These are phyloP conservation scores for Pseudogymnoascus sp. DNA, from an alignment of 2,329 filamentous ascomycete species.

Conservation along the genomic window DNA sequence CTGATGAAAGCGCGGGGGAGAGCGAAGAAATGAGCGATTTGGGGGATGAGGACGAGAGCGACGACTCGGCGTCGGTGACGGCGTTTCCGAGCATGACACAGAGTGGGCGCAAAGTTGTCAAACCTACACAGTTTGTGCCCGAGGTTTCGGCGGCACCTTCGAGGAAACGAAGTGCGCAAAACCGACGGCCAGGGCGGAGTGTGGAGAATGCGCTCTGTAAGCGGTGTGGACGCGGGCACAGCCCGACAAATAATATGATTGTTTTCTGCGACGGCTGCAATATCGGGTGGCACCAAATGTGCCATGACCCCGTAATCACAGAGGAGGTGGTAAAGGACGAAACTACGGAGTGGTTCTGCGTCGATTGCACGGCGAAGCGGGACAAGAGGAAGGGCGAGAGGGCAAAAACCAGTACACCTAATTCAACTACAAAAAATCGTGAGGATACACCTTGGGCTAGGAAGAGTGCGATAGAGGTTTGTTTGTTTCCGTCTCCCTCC, in stretches of 20 bases:
- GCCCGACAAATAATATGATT: constrained; percentile 67
- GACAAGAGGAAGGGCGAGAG: constrained; percentile 34
- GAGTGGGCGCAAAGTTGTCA: constrained; percentile 64
- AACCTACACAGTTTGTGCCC: constrained; percentile 55
- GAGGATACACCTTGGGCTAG: constrained; percentile 11
- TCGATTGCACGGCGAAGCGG: constrained; percentile 45
- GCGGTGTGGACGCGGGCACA: constrained; percentile 63
- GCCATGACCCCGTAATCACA: constrained; percentile 68
- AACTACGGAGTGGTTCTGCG: constrained; percentile 64
- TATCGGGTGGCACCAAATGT: constrained; percentile 70
- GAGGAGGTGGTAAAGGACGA: constrained; percentile 58
- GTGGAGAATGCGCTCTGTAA: constrained; percentile 56
- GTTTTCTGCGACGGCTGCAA: constrained; percentile 82
- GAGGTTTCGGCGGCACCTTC: constrained; percentile 36
- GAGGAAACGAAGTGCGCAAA: constrained; percentile 37
- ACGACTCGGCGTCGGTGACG: constrained; percentile 37
- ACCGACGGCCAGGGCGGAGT: constrained; percentile 40
- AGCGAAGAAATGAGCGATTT: constrained; percentile 26
- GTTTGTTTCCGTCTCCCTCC: constrained; percentile 10
- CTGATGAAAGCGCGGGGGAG: constrained; percentile 21
- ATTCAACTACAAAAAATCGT: constrained; percentile 14
- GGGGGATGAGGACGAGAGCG: constrained; percentile 29
- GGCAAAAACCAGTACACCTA: constrained; percentile 21
- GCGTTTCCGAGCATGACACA: constrained; percentile 60
- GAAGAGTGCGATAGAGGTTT: constrained; percentile 33